A percentile compares a stretch with the other conserved stretches of the same genome.
Conservation (phyloP, 2,329 filamentous ascomycete genomes). For the Trichoderma pleuroti region DNA sequence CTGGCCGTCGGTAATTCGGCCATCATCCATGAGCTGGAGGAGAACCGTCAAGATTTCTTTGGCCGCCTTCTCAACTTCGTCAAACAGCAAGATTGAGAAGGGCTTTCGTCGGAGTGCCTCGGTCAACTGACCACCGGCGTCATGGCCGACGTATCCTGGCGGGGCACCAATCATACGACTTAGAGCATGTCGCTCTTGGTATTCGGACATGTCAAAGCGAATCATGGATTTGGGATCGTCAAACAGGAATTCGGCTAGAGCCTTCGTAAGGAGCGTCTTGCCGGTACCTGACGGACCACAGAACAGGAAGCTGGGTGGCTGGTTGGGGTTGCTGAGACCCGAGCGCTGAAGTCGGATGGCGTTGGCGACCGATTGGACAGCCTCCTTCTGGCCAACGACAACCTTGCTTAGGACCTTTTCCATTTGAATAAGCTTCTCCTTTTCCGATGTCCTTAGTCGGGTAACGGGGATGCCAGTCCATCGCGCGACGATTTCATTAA, state of each 20-base stretch:
- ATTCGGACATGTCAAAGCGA: conserved; percentile 99
- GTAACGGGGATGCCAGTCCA: conserved; percentile 99
- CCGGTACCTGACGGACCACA: conserved; percentile 97
- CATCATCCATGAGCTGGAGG: conserved; percentile 99
- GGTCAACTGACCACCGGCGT: conserved; percentile 91
- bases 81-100: conserved; percentile 96
- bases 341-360: conserved; percentile 94
- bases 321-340: conserved; percentile 90
- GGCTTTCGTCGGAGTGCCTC: conserved; percentile 90
- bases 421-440: conserved; percentile 98
- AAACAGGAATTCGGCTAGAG: conserved; percentile 94
- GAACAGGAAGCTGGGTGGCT: conserved; percentile 97
- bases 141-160: conserved; percentile 94
- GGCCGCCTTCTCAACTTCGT: conserved; percentile 97
- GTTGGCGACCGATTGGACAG: conserved; percentile 88
- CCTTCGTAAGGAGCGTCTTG: conserved; percentile 96
- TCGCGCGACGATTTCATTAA: conserved; percentile 95
- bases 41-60: conserved; percentile 97
- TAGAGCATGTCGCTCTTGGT: conserved; percentile 93
- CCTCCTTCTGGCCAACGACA: conserved; percentile 92
- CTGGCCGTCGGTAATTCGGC: conserved; percentile 96
- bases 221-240: conserved; percentile 98
- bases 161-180: conserved; percentile 98
- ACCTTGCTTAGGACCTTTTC: conserved; percentile 78
- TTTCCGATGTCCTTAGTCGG: conserved; percentile 88